These are phyloP conservation scores for Coemansia sp. DNA, from an alignment of 192 early-diverging fungal genomes.

Conservation along the genomic window DNA sequence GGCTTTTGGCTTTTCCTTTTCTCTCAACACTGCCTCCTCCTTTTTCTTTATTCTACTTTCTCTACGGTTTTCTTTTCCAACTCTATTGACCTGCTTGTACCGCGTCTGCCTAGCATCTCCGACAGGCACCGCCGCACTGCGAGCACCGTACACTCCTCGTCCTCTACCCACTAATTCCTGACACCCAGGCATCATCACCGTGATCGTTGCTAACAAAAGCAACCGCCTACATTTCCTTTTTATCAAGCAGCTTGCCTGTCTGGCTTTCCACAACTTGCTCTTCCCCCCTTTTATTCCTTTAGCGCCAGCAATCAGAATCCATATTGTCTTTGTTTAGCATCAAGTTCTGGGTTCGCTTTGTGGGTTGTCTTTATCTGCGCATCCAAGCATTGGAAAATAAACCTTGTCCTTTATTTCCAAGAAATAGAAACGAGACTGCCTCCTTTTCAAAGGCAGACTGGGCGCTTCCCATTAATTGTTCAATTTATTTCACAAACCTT, in stretches of 20 bases:
- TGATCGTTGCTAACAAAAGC: no score
- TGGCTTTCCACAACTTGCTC: background rate
- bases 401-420: background rate
- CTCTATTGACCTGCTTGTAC: background rate
- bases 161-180: background rate
- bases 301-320: background rate
- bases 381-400: background rate
- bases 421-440: background rate
- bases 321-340: background rate
- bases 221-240: no score
- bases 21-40: background rate
- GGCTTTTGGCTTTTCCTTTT: background rate
- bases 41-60: background rate
- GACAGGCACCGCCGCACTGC: background rate
- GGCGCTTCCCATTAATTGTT: background rate
- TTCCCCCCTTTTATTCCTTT: no score
- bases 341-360: background rate
- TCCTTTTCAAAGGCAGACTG: background rate
- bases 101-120: background rate
- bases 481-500: background rate
- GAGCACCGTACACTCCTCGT: background rate
- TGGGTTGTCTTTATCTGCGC: background rate
- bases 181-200: no score
- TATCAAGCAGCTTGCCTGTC: background rate
- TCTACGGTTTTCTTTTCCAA: background rate